These are phyloP conservation scores for Teunomyces cretensis DNA, from an alignment of 805 yeast species.

Conservation along the genomic window DNA sequence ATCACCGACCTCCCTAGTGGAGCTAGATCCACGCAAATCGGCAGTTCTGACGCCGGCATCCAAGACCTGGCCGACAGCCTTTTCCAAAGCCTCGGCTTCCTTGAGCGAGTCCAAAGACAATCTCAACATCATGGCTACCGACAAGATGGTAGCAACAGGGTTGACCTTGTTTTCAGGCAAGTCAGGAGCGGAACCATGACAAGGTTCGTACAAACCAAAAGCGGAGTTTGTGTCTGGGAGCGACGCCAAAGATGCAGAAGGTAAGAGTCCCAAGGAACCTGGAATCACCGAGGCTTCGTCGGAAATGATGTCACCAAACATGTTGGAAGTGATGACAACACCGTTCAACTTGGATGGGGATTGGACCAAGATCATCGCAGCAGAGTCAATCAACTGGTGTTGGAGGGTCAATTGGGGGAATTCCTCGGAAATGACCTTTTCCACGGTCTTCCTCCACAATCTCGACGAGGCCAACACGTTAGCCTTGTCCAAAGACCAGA, in stretches of 20 bases:
- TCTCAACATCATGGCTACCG: slow-evolving; percentile 97
- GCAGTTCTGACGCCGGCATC: slow-evolving; percentile 88
- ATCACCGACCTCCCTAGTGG: slow-evolving; percentile 91
- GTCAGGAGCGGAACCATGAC: slow-evolving; percentile 99
- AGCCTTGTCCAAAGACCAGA: slow-evolving; percentile 97
- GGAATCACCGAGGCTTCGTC: slow-evolving; percentile 99
- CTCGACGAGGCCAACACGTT: slow-evolving; percentile 95
- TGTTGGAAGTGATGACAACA: slow-evolving; percentile 86
- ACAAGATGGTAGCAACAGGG: slow-evolving; percentile 92
- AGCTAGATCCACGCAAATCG: slow-evolving; percentile 80
- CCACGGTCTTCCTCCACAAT: slow-evolving; percentile 93
- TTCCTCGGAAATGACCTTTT: slow-evolving; percentile 77
- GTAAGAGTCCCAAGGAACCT: slow-evolving; percentile 93
- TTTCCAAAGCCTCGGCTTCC: slow-evolving; percentile 86
- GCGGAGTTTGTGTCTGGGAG: slow-evolving; percentile 93
- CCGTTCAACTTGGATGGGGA: slow-evolving; percentile 91
- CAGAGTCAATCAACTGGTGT: slow-evolving; percentile 97
- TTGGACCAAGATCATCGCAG: slow-evolving; percentile 96
- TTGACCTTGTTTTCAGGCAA: slow-evolving; percentile 83
- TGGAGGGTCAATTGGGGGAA: slow-evolving; percentile 86
- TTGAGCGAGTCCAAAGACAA: slow-evolving; percentile 78
- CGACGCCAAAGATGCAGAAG: slow-evolving; percentile 96
- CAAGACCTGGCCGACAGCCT: slow-evolving; percentile 80
- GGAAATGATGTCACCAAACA: slow-evolving; percentile 97
- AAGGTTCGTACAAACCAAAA: slow-evolving; percentile 96